Evolutionary conservation across 148 eudicot species (phyloP), one percentile per base, ranked within the genome.

Genomic region (Rhododendron griersonianum): DNA sequence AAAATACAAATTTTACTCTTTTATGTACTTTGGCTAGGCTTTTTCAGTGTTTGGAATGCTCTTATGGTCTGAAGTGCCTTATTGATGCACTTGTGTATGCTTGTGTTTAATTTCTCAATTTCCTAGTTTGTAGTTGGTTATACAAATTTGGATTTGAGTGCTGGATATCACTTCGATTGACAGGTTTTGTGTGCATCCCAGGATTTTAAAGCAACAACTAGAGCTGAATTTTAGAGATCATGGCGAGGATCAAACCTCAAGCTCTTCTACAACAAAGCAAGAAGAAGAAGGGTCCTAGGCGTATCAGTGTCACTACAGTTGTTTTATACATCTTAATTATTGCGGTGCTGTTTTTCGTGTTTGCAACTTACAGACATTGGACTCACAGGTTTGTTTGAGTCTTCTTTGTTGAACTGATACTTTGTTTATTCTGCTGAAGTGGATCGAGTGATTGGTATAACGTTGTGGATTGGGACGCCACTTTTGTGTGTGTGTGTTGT

Each of bases 221-320:
- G 30, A 51, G 75, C 25, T 81, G 86, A 53, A 61, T 19, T 21
- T 67, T 39, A n/a, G 11, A 21, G 35, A 73, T 53, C 65, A 97
- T 97, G 99, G 98, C 94, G 81, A 93, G 92, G 86, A 95, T 97
- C 83, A 95, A 97, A 93, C 99, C 99, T 81, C 98, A 95, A 90
- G 93, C 95, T 88, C 92, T 97, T 87, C 89, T 97, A 75, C 95
- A 87, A 80, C 99, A 97, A 88, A 97, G 99, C 91, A 97, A 95
- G 90, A 97, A 95, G 95, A 95, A 97, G 95, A 97, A 97, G 91
- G 93, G 90, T 23, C 98, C 99, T 7, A 93, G 91, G 89, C 90
- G 91, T 63, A 91, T 95, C 84, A 88, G 96, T 73, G 59, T 83
- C 33, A 84, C 95, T 1, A 93, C 98, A 4, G 85, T 93, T 78